Base-by-base conservation (phyloP, 331 rosid genomes). In the Prunus yedoensis region DNA sequence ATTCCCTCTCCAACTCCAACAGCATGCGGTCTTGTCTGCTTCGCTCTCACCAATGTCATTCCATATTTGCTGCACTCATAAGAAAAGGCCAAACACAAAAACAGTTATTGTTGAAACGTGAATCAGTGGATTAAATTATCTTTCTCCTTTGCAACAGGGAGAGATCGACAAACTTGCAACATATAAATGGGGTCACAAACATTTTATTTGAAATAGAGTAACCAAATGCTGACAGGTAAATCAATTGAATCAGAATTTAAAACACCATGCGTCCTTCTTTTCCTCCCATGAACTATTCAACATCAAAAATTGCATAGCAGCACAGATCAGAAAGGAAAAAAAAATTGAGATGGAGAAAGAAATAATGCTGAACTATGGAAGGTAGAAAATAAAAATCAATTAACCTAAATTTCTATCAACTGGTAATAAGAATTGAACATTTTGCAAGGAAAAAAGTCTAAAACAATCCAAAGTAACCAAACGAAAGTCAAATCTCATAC, bases 1-100 rank as follows among this genome's bases (percentile, higher is more conserved):
- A 94, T 78, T 90, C 99, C 85, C 93, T 90, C 84, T 94, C 99
- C 78, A 94, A 82, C 58, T 92, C 97, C 76, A 89, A 59, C 58
- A 94, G 76, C 97, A 90, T 90, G 0, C 96, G 91, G 74, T 88
- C 97, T 85, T 82, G 28, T 94, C 97, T 73, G 84, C 81, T 53
- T 85, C 91, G 73, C 83, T 92, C 86, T 94, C 99, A 57, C 99
- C 99, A 66, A 94, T 94, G 84, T 94, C 99, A 63, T 81, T 86
- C 99, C 97, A 92, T 86, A 94, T 83, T 91, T 90, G 93, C 99
- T 94, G 91, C 80, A 77, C 47, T 62, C 74, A 76, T 28, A 46
- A 80, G 59, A 63, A 74, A 45, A 59, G 61, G 62, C 71, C 28
- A 62, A 6, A 61, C 74, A 72, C 66, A 28, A 56, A 66, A 75